Evolutionary conservation across 2,329 filamentous ascomycete genomes (phyloP), one percentile per base, ranked within the genome.

Genomic region (Fusarium sp.): DNA sequence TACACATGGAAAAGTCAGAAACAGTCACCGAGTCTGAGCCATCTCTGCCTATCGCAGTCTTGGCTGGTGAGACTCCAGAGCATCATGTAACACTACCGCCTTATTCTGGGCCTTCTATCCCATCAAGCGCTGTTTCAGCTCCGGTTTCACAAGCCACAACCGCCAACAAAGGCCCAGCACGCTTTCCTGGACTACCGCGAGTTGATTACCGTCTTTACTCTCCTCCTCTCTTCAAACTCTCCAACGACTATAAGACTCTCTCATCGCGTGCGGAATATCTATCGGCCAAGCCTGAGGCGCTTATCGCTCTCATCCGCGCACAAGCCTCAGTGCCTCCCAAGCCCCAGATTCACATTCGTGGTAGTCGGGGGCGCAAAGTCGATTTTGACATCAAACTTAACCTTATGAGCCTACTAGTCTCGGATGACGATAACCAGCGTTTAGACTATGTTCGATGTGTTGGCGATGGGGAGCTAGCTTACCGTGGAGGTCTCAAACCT

Each of bases 351-450:
- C 82, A 85, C 59, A 83, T 90, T 58, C 80, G 80, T 7, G 88
- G 88, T 48, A 84, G 79, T 36, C 83, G 84, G 35, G 80, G 82
- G n/a, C 77, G 79, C 64, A 80, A 76, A 69, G 73, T 86, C 36
- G 87, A 89, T 77, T 90, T 90, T 72, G 83, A 85, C 63, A 78
- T 90, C 65, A 86, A 84, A 74, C 79, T 89, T 45, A 90, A 90
- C 76, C 80, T 89, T 24, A 87, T 90, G 85, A 82, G 79, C 53
- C 80, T 89, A 16, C 81, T 90, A 10, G 82, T 89, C 5, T 83
- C 87, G 0, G 84, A 87, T 6, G 83, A 86, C 60, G 77, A 82
- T 13, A 77, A 75, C 30, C 73, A 81, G 39, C 83, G 86, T 31
- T 83, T 88, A 77, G 86, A 89, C 75, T 90, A 89, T 77, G 81